Conservation (phyloP, 2,329 filamentous ascomycete species). For the Pseudogymnoascus sp. region DNA sequence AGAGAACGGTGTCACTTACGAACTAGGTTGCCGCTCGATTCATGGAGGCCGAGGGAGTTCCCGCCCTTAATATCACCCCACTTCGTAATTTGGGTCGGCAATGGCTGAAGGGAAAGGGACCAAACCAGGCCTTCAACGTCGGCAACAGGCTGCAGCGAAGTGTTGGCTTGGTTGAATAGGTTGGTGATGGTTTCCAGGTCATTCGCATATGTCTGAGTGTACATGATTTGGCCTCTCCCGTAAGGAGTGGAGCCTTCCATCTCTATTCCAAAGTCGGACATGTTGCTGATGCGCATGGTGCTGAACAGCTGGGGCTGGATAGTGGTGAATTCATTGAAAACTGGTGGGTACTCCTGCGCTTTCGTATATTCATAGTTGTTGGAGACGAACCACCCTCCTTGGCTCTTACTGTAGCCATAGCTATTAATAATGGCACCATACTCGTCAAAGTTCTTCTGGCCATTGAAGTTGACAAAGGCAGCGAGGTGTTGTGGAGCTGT, state of each 20-base stretch:
- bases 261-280: slow-evolving; percentile 13
- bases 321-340: slow-evolving; percentile 6
- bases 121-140: not conserved
- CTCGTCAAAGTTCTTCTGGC: not conserved
- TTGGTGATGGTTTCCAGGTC: slow-evolving; percentile 6
- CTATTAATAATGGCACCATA: slow-evolving; percentile 13
- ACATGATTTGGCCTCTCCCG: slow-evolving; percentile 9
- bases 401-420: not conserved
- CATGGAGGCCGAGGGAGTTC: slow-evolving; percentile 13
- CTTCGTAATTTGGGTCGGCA: slow-evolving; percentile 11
- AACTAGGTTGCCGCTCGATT: slow-evolving; percentile 9
- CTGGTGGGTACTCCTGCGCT: slow-evolving; percentile 10
- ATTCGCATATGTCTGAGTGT: slow-evolving; percentile 11
- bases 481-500: slow-evolving; percentile 7
- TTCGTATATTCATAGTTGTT: slow-evolving; percentile 13
- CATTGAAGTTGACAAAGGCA: slow-evolving; percentile 7
- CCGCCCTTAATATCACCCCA: slow-evolving; percentile 11
- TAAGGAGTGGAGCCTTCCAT: not conserved
- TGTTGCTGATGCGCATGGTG: slow-evolving; percentile 14
- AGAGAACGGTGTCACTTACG: not conserved
- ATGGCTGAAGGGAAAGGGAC: slow-evolving; percentile 5
- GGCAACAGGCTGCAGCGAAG: not conserved
- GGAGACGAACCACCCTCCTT: slow-evolving; percentile 3
- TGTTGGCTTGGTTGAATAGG: slow-evolving; percentile 5
- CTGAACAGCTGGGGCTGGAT: slow-evolving; percentile 10